Evolutionary conservation across 768 basidiomycete species (phyloP).

Genomic region (Leccinum imitatum): DNA sequence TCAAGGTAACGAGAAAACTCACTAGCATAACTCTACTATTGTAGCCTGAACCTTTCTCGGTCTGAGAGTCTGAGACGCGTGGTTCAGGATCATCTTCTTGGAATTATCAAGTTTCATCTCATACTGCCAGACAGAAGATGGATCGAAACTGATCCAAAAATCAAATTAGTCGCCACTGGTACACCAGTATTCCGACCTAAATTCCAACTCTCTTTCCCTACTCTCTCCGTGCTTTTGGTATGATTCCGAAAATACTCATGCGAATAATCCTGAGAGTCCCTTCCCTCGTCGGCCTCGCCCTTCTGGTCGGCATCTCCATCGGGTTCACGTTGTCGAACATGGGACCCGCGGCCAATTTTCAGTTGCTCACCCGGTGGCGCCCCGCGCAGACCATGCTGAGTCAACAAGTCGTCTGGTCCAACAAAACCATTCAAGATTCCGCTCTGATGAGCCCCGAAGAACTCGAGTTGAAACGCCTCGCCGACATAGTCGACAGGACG

Average conservation of each 20-base stretch:
- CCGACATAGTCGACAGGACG: conserved; percentile 37
- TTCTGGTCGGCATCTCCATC: conserved; percentile 30
- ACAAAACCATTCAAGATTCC: conserved; percentile 6
- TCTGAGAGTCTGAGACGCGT: neutral
- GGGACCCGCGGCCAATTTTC: conserved; percentile 14
- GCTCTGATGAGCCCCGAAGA: conserved; percentile 4
- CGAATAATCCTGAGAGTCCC: neutral
- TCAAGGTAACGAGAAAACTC: neutral
- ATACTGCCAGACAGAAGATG: neutral
- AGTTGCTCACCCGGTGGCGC: conserved; percentile 16
- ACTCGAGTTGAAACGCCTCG: conserved; percentile 32
- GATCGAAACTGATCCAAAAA: neutral
- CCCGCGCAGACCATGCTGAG: conserved; percentile 11
- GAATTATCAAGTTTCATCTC: neutral
- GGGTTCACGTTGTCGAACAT: conserved; percentile 26
- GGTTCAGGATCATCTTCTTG: neutral
- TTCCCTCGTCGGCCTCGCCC: conserved; percentile 19
- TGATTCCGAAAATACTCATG: conserved; percentile 6
- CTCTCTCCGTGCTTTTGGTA: neutral
- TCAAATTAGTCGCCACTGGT: neutral
- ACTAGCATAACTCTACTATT: neutral
- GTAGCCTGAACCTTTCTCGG: neutral
- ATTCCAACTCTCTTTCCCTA: neutral
- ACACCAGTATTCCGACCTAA: neutral
- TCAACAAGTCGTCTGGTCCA: conserved; percentile 14